Evolutionary conservation across 2,329 filamentous ascomycete genomes (phyloP), one percentile per base, ranked within the genome.

Genomic region (Hypoxylon sp.): DNA sequence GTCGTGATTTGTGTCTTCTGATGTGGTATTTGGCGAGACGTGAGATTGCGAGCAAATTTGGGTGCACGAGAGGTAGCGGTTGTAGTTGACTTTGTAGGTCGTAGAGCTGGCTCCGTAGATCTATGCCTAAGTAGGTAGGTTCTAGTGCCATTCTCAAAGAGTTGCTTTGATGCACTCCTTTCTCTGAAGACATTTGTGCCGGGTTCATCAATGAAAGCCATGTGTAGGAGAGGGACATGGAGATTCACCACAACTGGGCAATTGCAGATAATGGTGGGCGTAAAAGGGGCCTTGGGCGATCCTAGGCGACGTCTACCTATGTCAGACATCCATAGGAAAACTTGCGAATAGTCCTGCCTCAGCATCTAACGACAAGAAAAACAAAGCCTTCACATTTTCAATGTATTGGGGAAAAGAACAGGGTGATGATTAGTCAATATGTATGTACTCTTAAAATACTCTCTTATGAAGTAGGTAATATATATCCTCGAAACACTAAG

Each of bases 401-500:
- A 3, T 4, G 17, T 3, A 11, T 10, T 21, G 14, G 6, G 38
- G 17, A n/a, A 10, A n/a, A 21, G 3, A 2, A 11, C 6, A 10
- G 2, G 2, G n/a, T 36, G 32, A 34, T 14, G 30, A 46, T 46
- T 25, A 55, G 17, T 30, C 7, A 21, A n/a, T 30, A 43, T 28
- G 10, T 41, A 41, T 51, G 30, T 36, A 52, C 17, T 52, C 32
- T 52, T 28, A 17, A 28, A 30, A 55, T 43, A 13, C 25, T 7
- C 17, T 55, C 49, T 43, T 45, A 13, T 55, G 6, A 17, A 2
- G 21, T 25, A 19, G 2, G 13, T 55, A 45, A 45, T 56, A 45
- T 45, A 11, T 56, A 46, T 30, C 14, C 28, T 34, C 34, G 14
- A 46, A 60, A 34, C 38, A 36, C 49, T 38, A 51, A 53, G 32